Evolutionary conservation across 2,329 filamentous ascomycete genomes (phyloP), one percentile per base, ranked within the genome.

Genomic region (Botryosphaeria dothidea): DNA sequence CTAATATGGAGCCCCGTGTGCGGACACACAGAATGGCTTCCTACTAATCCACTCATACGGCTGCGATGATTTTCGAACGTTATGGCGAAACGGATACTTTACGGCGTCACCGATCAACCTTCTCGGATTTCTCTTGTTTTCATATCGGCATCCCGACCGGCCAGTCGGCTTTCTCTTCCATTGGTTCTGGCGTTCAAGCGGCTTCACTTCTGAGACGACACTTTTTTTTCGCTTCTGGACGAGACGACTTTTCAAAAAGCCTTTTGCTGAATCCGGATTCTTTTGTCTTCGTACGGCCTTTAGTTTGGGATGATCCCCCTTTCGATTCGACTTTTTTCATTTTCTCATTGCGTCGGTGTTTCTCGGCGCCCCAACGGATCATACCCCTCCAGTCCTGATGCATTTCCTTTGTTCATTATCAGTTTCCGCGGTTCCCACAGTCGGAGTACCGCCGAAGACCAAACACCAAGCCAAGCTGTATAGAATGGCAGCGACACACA

Each of bases 11-110:
- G 23, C 45, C 41, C 21, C 63, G 63, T 48, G 38, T 31, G 63
- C 63, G 56, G 23, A 15, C 73, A 34, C 74, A 75, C 69, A 74
- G 76, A 65, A 74, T 77, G 72, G 76, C 76, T 52, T 77, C 76
- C 17, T 78, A 78, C 68, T 78, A 68, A 75, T 48, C 66, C 41
- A 36, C 19, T 45, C 27, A 17, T 46, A 60, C 56, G 56, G 56
- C 56, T 60, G 56, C 66, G 66, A 64, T 64, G 62, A 64, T 41
- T 58, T 36, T 64, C 29, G 63, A 29, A 61, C 52, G 43, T 65
- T 51, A 77, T 67, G 75, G 74, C 71, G 72, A 71, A 71, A 68
- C 69, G 71, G 71, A 75, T 41, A 19, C 62, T 67, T 70, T 64
- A 75, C 63, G 75, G 76, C 74, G 75, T 78, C 75, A 71, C 70